Conservation (phyloP, 768 basidiomycete species). For the Punctularia strigosozonata region DNA sequence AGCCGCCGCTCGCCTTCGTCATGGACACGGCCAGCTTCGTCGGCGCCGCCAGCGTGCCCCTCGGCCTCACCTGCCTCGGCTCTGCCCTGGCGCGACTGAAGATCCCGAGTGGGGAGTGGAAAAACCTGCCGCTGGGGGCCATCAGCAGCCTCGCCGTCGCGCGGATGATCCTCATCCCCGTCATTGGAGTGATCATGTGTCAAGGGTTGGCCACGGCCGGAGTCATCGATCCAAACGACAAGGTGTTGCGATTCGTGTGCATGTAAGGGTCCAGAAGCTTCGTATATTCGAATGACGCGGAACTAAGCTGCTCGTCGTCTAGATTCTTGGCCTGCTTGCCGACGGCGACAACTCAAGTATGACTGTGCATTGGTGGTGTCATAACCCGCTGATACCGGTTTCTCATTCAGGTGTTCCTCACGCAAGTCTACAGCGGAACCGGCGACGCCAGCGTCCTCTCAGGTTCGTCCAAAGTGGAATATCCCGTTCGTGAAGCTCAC, state of each 20-base stretch:
- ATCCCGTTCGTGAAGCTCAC: too few relatives aligned
- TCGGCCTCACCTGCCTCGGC: constrained; percentile 52
- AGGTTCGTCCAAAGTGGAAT: too few relatives aligned
- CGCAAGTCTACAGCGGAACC: constrained; percentile 13
- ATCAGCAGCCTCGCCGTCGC: constrained; percentile 40
- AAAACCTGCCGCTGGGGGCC: constrained; percentile 34
- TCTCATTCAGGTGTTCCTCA: constrained; percentile 13
- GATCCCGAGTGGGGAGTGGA: constrained; percentile 34
- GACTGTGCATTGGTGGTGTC: background rate
- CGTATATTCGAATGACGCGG: background rate
- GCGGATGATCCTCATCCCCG: constrained; percentile 44
- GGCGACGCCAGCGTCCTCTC: constrained; percentile 9
- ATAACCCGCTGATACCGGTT: background rate
- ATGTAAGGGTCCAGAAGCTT: constrained; percentile 12
- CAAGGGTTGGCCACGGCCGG: constrained; percentile 7
- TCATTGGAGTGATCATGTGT: constrained; percentile 46
- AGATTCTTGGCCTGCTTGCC: constrained; percentile 17
- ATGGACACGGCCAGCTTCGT: constrained; percentile 46
- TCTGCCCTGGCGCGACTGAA: constrained; percentile 48
- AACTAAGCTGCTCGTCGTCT: background rate
- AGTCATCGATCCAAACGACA: constrained; percentile 14
- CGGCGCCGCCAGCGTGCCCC: constrained; percentile 50
- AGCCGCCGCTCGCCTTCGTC: constrained; percentile 53
- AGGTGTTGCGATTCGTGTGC: constrained; percentile 20
- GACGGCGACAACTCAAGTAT: constrained; percentile 12